Base-by-base conservation (phyloP, 2,329 filamentous ascomycete genomes). In the Ophiostoma pallidulum region DNA sequence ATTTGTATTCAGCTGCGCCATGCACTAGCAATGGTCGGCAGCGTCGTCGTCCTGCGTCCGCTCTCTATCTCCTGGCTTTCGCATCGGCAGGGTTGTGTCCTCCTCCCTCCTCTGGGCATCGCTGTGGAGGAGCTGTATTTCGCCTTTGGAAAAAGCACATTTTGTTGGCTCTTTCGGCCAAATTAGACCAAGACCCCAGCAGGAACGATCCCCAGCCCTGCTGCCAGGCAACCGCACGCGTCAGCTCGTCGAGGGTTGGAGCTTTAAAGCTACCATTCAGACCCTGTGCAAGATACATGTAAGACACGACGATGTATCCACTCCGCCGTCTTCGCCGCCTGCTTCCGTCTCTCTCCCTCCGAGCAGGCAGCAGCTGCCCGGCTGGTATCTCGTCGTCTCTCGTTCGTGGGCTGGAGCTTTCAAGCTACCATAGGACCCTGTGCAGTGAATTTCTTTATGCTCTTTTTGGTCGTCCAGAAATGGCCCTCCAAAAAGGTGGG, bases 401-500 rank as follows among this genome's bases (percentile, higher is more conserved):
- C 57, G 62, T 22, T 31, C n/a, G 33, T 31, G 73, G 74, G 72
- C 73, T 77, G 75, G 75, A 77, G 74, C 75, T 78, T 77, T 78
- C 67, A 78, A 78, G 75, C 75, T 73, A 78, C 73, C 75, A 77
- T 70, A 69, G 66, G 70, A 63, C 74, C 72, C 71, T 60, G n/a
- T n/a, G n/a, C n/a, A n/a, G n/a, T n/a, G n/a, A n/a, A n/a, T n/a
- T 57, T 58, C 55, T 49, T 53, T 57, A 46, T 52, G 42, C 57
- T 47, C 48, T 50, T 50, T 48, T 38, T 51, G 41, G 56, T 55
- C 50, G 51, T 52, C 58, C 54, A 55, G 58, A 12, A 12, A 33
- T 53, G 53, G 54, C 49, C 55, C 52, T 56, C 37, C 50, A 48
- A 48, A 31, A 19, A 37, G 14, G 12, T 3, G 16, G 18, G 6